Conservation (phyloP, 805 yeast genomes). For the Blastobotrys peoriensis region DNA sequence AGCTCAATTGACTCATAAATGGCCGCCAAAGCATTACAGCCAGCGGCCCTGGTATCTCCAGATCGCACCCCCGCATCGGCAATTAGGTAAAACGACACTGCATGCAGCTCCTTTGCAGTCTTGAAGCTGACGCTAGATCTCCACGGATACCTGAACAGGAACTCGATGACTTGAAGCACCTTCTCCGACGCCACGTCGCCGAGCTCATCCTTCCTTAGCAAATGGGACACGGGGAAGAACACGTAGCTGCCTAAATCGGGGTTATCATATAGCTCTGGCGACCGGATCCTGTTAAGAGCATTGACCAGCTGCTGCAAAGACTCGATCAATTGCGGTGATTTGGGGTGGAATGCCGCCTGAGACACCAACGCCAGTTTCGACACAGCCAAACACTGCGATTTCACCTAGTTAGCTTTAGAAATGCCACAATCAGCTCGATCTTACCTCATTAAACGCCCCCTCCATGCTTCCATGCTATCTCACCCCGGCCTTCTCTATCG, state of each 20-base stretch:
- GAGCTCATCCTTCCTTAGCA: slow-evolving; percentile 43
- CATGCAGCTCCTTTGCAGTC: slow-evolving; percentile 21
- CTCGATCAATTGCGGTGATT: slow-evolving; percentile 12
- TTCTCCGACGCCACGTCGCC: slow-evolving; percentile 43
- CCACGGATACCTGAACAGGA: slow-evolving; percentile 48
- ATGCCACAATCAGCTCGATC: too few species aligned
- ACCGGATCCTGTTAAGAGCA: slow-evolving; percentile 9
- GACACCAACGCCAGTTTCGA: slow-evolving; percentile 6
- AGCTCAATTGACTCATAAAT: slow-evolving; percentile 17
- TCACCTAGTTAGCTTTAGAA: slow-evolving; percentile 7
- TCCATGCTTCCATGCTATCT: too few species aligned
- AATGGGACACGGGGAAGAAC: slow-evolving; percentile 52
- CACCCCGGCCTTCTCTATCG: too few species aligned
- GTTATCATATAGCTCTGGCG: slow-evolving; percentile 12
- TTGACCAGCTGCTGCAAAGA: slow-evolving; percentile 15
- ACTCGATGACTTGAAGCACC: slow-evolving; percentile 39
- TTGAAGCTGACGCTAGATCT: slow-evolving; percentile 12
- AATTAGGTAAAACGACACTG: slow-evolving; percentile 22
- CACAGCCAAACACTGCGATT: slow-evolving; percentile 8
- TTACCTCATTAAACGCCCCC: too few species aligned
- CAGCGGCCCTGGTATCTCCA: slow-evolving; percentile 21
- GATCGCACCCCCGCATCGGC: slow-evolving; percentile 15
- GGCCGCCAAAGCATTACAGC: slow-evolving; percentile 22
- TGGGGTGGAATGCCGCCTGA: not conserved
- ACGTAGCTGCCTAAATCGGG: slow-evolving; percentile 49